Conservation (phyloP, 2,329 filamentous ascomycete species). For the Pleurostoma richardsiae region DNA sequence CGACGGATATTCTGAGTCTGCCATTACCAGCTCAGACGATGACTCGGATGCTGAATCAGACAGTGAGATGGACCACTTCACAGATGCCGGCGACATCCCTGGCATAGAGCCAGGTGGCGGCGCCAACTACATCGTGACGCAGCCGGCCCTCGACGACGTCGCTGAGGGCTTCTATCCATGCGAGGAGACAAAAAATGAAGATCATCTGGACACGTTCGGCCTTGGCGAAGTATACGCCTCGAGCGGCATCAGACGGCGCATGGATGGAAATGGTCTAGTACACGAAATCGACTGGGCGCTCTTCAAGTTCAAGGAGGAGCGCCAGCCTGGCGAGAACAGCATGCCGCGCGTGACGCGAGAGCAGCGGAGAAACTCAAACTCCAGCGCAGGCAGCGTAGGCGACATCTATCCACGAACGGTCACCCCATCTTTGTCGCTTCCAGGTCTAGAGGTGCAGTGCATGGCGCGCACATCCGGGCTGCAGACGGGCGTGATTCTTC, state of each 20-base stretch:
- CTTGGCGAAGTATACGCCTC: constrained; percentile 85
- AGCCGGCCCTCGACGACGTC: constrained; percentile 86
- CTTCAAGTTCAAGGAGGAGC: constrained; percentile 70
- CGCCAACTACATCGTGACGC: constrained; percentile 76
- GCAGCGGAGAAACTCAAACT: constrained; percentile 5
- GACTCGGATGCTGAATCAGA: constrained; percentile 38
- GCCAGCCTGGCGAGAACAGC: constrained; percentile 67
- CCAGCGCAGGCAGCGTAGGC: constrained; percentile 6
- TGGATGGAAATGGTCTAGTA: constrained; percentile 61
- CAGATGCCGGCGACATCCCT: constrained; percentile 69
- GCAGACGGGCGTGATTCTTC: constrained; percentile 72
- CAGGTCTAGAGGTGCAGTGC: constrained; percentile 78
- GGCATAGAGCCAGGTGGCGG: constrained; percentile 72
- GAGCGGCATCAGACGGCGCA: constrained; percentile 77
- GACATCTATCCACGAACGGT: constrained; percentile 52
- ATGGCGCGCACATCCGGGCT: constrained; percentile 83
- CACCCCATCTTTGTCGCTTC: constrained; percentile 56
- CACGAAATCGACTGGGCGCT: constrained; percentile 97
- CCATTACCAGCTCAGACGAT: constrained; percentile 48
- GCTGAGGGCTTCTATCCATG: constrained; percentile 76
- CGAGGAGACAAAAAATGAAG: constrained; percentile 66
- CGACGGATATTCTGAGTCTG: constrained; percentile 43
- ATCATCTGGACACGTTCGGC: constrained; percentile 76
- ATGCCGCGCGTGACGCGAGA: constrained; percentile 41
- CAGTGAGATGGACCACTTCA: constrained; percentile 50